Evolutionary conservation across 164 flowering plant species (phyloP).

Genomic region (Aristolochia californica): DNA sequence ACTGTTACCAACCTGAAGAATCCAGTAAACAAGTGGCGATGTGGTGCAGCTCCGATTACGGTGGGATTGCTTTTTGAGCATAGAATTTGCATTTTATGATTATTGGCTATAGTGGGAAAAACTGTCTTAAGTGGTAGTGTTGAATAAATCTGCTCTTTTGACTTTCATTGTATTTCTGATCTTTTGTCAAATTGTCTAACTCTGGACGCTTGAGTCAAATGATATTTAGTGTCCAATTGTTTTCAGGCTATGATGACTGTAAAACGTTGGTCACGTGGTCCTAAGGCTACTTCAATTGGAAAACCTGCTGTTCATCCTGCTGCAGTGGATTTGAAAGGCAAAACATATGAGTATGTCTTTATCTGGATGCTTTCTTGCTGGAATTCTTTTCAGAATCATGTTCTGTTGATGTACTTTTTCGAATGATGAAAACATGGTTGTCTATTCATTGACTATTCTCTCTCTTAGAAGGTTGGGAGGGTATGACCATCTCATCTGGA

Average conservation of each 20-base stretch:
- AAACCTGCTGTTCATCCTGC: slow-evolving; percentile 92
- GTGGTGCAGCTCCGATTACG: slow-evolving; percentile 96
- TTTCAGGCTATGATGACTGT: slow-evolving; percentile 94
- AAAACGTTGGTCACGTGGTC: slow-evolving; percentile 65
- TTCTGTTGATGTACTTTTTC: no score
- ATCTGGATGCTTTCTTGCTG: slow-evolving; percentile 1
- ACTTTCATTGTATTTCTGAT: no score
- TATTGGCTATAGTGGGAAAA: neutral
- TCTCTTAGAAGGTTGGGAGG: no score
- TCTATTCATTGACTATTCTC: no score
- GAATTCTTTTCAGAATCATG: neutral
- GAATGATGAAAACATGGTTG: no score
- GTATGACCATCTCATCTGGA: no score
- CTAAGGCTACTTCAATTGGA: slow-evolving; percentile 54
- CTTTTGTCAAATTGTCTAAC: no score
- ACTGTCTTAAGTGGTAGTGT: neutral
- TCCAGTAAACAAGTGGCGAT: slow-evolving; percentile 90
- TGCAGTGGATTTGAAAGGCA: slow-evolving; percentile 84
- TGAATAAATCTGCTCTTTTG: no score
- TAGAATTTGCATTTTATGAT: neutral
- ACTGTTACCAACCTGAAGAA: slow-evolving; percentile 86
- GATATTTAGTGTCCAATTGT: neutral
- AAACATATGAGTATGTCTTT: slow-evolving; percentile 75
- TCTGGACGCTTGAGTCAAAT: neutral
- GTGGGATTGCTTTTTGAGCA: slow-evolving; percentile 22